A percentile compares a stretch with the other conserved stretches of the same genome.
phyloP scores from a whole-genome alignment of 352 stramenopile genomes.

The Globisporangium barbulae region DNA sequence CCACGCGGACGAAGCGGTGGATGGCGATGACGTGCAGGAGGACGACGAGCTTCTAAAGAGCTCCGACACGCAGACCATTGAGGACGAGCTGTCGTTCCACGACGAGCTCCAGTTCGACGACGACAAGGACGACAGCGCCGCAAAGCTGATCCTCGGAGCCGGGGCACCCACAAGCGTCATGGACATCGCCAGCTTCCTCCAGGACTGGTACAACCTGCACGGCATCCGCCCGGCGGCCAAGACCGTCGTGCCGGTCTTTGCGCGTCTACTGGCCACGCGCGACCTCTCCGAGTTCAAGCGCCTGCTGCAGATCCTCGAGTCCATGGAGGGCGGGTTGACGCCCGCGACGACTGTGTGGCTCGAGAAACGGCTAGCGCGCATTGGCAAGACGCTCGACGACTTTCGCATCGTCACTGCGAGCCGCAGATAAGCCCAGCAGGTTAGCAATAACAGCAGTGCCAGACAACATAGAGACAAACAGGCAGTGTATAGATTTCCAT shows the following conservation, averaged over 20 bases:
- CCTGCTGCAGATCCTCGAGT: constrained; percentile 71
- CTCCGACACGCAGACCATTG: constrained; percentile 44
- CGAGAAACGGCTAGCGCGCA: constrained; percentile 51
- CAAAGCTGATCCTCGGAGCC: constrained; percentile 27
- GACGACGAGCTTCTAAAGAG: constrained; percentile 30
- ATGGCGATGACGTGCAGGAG: constrained; percentile 28
- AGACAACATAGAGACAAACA: constrained; percentile 2
- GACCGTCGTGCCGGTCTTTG: constrained; percentile 72
- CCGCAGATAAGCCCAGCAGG: constrained; percentile 8
- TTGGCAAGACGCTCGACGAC: constrained; percentile 60
- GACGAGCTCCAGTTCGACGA: constrained; percentile 38
- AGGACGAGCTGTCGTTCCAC: constrained; percentile 37
- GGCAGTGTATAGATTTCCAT: constrained; percentile 10
- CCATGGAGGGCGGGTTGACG: constrained; percentile 67
- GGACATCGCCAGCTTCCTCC: constrained; percentile 72
- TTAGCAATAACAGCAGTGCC: neutral
- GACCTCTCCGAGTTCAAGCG: constrained; percentile 63
- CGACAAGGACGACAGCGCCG: constrained; percentile 26
- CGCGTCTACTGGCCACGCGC: constrained; percentile 42
- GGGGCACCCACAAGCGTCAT: constrained; percentile 43
- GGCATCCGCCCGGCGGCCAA: constrained; percentile 61
- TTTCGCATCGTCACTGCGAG: constrained; percentile 26
- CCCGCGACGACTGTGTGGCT: constrained; percentile 70
- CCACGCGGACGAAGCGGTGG: constrained; percentile 3
- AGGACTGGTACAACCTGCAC: constrained; percentile 86